phyloP scores from a whole-genome alignment of 208 protist genomes.

The Trypanosoma cruzi region DNA sequence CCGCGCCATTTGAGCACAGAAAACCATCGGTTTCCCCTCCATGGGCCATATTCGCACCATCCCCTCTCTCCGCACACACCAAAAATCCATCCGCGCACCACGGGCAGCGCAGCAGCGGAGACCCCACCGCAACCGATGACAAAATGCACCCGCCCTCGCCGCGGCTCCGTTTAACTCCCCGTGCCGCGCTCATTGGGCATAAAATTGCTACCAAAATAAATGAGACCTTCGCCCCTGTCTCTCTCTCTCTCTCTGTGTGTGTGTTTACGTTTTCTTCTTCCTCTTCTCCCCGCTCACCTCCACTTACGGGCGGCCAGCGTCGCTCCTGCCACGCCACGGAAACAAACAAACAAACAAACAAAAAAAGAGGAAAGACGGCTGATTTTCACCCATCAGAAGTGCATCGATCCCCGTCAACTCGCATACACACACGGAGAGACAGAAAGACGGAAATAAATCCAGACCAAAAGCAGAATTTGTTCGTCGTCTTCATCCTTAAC shows the following conservation, averaged over 20 bases:
- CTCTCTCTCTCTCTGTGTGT: not conserved
- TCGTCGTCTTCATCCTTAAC: no score
- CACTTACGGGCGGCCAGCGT: no score
- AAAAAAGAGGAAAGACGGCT: no score
- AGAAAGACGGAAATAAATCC: no score
- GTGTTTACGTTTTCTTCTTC: no score
- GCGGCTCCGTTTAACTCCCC: not conserved
- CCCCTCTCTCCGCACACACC: not conserved
- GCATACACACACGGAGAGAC: slow-evolving; percentile 11
- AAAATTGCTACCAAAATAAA: not conserved
- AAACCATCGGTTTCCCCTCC: not conserved
- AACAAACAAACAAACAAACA: no score
- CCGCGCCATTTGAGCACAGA: slow-evolving; percentile 23
- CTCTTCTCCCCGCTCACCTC: no score
- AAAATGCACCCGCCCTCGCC: not conserved
- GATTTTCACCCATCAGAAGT: no score
- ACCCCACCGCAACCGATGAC: not conserved
- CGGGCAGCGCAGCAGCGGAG: slow-evolving; percentile 30
- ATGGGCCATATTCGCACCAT: not conserved
- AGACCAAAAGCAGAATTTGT: no score
- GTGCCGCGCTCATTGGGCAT: not conserved
- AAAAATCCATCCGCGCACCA: slow-evolving; percentile 32
- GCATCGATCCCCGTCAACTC: no score
- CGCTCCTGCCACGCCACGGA: no score
- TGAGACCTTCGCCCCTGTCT: not conserved